Evolutionary conservation across 495 filamentous ascomycete species (phyloP).

Genomic region (Trichodelitschia bisporula): DNA sequence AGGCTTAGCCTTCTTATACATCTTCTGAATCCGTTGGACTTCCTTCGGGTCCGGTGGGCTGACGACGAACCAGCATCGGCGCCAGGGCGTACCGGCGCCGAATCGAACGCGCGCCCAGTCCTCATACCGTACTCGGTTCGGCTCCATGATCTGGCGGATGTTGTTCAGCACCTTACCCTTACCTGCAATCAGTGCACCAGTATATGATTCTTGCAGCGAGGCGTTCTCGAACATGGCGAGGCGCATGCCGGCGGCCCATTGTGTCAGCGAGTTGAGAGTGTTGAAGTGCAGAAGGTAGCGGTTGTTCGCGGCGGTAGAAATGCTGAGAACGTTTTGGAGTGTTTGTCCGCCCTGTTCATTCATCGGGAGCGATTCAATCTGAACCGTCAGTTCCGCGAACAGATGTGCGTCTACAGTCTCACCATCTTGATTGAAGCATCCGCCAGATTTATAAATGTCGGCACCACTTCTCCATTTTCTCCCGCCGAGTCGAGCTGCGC

Average conservation of each 20-base stretch:
- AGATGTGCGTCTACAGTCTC: slow-evolving; percentile 5
- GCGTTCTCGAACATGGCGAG: slow-evolving; percentile 88
- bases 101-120: slow-evolving; percentile 95
- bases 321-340: slow-evolving; percentile 78
- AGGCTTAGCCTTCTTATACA: slow-evolving; percentile 59
- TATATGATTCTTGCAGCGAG: slow-evolving; percentile 88
- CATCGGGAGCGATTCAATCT: slow-evolving; percentile 85
- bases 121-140: slow-evolving; percentile 46
- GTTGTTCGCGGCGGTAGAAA: slow-evolving; percentile 87
- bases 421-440: slow-evolving; percentile 98
- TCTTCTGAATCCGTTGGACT: slow-evolving; percentile 55
- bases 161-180: slow-evolving; percentile 77
- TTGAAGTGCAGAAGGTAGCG: slow-evolving; percentile 92
- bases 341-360: slow-evolving; percentile 46
- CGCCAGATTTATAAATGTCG: slow-evolving; percentile 89
- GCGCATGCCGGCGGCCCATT: slow-evolving; percentile 91
- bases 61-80: slow-evolving; percentile 88
- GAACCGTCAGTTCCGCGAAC: slow-evolving; percentile 3
- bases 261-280: slow-evolving; percentile 71
- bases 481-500: slow-evolving; percentile 74
- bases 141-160: slow-evolving; percentile 66
- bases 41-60: slow-evolving; percentile 84
- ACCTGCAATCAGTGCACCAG: slow-evolving; percentile 80
- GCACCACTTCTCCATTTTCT: slow-evolving; percentile 60
- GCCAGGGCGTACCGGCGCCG: slow-evolving; percentile 89